Evolutionary conservation across 768 basidiomycete genomes (phyloP), one percentile per base, ranked within the genome.

Genomic region (Tulasnella calospora): DNA sequence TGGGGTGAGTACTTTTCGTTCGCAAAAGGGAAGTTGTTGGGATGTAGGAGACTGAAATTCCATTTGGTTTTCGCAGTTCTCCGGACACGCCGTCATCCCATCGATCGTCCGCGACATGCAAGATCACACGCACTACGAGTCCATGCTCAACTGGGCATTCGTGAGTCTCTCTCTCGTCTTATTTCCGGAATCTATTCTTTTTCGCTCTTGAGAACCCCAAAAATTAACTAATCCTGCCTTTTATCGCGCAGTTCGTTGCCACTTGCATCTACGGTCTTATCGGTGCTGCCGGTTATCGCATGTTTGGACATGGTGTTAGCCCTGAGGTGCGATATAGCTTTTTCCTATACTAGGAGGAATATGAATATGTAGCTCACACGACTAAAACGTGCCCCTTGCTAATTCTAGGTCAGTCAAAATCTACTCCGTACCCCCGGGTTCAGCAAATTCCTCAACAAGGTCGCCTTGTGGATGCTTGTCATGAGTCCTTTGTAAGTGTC

Each of bases 41-140:
- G n/a, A n/a, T n/a, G n/a, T n/a, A n/a, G n/a, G n/a, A n/a, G n/a
- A n/a, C n/a, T n/a, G n/a, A 38, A 38, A 38, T 9, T 38, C 38
- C 38, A 38, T 38, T 38, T 38, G 3, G 38, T 38, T 38, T 9
- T 38, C 40, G 40, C 38, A 95, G 90, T 96, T 97, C 82, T 90
- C 94, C 3, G 96, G 96, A 1, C 97, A 99, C 83, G 92, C 94
- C 19, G 92, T 96, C 38, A 92, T 99, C 72, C 96, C 96, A 27
- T 94, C 92, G 30, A 84, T 99, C 21, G 95, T 93, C 5, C 88
- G 91, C 81, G 96, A 99, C 84, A 98, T 98, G 96, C 83, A 84
- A 30, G 90, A 95, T 80, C 96, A 96, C 9, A 86, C 87, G 36
- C 87, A 91, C 80, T 98, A 96, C 83, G 89, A 92, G 83, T 84